These are phyloP conservation scores for Pseudonitzschia multistriata DNA, from an alignment of 108 stramenopile species.

Conservation along the genomic window DNA sequence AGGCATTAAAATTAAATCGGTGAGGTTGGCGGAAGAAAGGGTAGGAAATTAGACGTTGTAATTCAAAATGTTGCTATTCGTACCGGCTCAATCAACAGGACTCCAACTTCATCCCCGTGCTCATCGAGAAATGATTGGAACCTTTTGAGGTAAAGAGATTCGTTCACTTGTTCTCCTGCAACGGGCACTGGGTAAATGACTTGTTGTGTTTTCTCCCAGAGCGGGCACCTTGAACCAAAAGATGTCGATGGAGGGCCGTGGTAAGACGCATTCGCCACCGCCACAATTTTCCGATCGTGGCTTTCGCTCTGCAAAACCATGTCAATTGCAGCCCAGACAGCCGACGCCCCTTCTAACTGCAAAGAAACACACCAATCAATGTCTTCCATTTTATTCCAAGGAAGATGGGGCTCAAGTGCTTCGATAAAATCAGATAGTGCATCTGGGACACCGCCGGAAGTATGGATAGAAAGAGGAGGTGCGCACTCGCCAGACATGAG, in stretches of 20 bases:
- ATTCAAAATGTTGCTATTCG: neutral
- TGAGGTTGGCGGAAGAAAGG: neutral
- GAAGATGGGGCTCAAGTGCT: conserved; percentile 42
- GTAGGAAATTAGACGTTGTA: neutral
- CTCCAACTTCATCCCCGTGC: conserved; percentile 39
- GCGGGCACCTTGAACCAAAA: conserved; percentile 45
- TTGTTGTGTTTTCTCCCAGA: conserved; percentile 43
- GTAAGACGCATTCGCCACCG: conserved; percentile 50
- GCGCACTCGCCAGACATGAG: conserved; percentile 39
- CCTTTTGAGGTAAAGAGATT: conserved; percentile 21
- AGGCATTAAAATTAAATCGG: neutral
- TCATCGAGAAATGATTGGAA: conserved; percentile 43
- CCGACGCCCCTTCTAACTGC: conserved; percentile 60
- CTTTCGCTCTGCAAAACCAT: conserved; percentile 46
- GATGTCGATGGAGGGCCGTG: conserved; percentile 65
- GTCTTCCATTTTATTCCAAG: conserved; percentile 30
- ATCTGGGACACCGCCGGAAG: conserved; percentile 49
- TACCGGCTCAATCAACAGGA: conserved; percentile 52
- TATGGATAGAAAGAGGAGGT: conserved; percentile 49
- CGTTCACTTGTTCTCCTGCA: conserved; percentile 36
- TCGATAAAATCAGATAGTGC: conserved; percentile 38
- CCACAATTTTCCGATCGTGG: conserved; percentile 38
- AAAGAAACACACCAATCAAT: conserved; percentile 58
- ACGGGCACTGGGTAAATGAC: conserved; percentile 53
- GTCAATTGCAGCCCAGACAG: conserved; percentile 56